These are phyloP conservation scores for Acanthamoeba triangularis DNA, from an alignment of 208 protist species.

Conservation along the genomic window DNA sequence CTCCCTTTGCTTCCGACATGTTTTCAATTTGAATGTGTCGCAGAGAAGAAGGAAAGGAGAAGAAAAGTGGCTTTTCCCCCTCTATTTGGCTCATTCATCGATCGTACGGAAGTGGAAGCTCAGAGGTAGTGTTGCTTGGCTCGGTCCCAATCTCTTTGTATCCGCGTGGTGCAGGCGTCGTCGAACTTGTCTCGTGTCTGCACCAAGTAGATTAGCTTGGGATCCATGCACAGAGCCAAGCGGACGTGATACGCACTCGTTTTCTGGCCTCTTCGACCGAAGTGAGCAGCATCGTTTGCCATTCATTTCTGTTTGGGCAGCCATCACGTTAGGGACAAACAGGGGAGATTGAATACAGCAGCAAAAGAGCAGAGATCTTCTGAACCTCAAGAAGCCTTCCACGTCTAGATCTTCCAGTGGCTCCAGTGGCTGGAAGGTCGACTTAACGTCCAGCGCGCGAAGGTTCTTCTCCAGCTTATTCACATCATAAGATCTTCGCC, in stretches of 20 bases:
- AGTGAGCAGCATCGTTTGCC: slow-evolving; percentile 28
- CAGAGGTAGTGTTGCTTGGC: slow-evolving; percentile 25
- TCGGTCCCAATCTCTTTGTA: neutral
- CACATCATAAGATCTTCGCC: neutral
- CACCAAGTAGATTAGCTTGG: neutral
- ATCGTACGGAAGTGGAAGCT: neutral
- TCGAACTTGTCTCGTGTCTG: slow-evolving; percentile 19
- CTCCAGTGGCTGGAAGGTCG: slow-evolving; percentile 32
- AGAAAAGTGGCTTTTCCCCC: neutral
- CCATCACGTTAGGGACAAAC: neutral
- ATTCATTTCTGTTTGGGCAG: slow-evolving; percentile 7
- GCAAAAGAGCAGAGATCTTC: neutral
- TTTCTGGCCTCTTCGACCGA: slow-evolving; percentile 33
- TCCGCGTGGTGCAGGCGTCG: neutral
- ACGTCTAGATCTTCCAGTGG: slow-evolving; percentile 35
- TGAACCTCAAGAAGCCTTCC: neutral
- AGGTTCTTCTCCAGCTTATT: slow-evolving; percentile 35
- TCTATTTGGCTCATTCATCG: neutral
- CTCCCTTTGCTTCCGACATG: neutral
- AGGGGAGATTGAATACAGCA: neutral
- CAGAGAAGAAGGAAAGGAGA: too few species aligned
- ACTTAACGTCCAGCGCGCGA: slow-evolving; percentile 26
- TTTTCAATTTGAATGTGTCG: neutral
- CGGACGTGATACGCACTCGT: slow-evolving; percentile 15
- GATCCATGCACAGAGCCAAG: neutral